Evolutionary conservation across 306 rosid genomes (phyloP).

Genomic region (Astragalus glycyphyllos): DNA sequence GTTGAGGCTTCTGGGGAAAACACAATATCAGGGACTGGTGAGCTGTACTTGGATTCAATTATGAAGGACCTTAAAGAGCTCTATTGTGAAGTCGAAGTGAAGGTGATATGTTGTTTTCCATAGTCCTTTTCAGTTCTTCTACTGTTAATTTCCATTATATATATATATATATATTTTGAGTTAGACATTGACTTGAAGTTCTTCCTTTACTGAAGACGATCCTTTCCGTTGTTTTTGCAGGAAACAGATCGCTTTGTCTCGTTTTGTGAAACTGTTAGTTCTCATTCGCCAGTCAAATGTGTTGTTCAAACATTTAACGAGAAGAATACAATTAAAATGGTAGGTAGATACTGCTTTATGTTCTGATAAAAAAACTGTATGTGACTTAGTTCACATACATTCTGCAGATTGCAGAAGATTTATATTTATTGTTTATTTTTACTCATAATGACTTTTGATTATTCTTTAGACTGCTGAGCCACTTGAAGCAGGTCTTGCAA

Average conservation of each 20-base stretch:
- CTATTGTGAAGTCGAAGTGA: slow-evolving; percentile 97
- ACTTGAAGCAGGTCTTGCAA: slow-evolving; percentile 94
- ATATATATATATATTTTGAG: neutral
- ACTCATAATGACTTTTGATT: neutral
- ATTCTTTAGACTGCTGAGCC: slow-evolving; percentile 88
- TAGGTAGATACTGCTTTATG: slow-evolving; percentile 39
- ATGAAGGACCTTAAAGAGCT: slow-evolving; percentile 99
- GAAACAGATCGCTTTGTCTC: slow-evolving; percentile 98
- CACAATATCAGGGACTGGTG: slow-evolving; percentile 94
- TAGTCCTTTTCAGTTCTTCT: neutral
- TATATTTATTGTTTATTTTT: slow-evolving; percentile 19
- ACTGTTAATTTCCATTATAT: neutral
- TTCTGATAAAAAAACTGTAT: no score
- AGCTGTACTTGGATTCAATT: slow-evolving; percentile 96
- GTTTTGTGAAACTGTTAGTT: slow-evolving; percentile 96
- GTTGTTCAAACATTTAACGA: slow-evolving; percentile 97
- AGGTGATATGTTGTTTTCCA: slow-evolving; percentile 55
- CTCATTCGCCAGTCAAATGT: slow-evolving; percentile 96
- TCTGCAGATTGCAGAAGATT: no score
- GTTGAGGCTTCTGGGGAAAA: slow-evolving; percentile 99
- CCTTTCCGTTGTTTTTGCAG: slow-evolving; percentile 52
- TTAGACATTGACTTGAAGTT: slow-evolving; percentile 27
- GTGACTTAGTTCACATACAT: no score
- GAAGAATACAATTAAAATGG: slow-evolving; percentile 99
- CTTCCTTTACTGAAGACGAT: slow-evolving; percentile 37